Evolutionary conservation across 345 rosid species (phyloP).

Genomic region (Boechera stricta): DNA sequence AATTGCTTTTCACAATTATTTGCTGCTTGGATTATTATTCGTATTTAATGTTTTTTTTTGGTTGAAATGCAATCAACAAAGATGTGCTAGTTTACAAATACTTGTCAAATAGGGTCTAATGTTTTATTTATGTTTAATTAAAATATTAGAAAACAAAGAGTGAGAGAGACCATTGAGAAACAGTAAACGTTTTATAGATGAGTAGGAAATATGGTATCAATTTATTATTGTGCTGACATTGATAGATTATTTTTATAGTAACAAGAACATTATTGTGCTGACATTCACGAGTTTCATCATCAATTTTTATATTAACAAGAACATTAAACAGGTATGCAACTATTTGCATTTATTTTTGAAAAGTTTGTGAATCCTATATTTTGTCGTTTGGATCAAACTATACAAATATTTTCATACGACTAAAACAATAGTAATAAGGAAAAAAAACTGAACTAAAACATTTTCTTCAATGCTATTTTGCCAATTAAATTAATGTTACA

Average conservation of each 20-base stretch:
- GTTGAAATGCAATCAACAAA: background rate
- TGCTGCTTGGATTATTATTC: no score
- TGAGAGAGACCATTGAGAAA: background rate
- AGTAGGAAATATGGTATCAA: background rate
- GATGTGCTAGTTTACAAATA: background rate
- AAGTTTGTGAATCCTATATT: background rate
- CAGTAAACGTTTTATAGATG: conserved; percentile 14
- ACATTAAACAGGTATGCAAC: background rate
- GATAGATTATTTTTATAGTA: background rate
- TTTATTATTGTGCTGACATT: background rate
- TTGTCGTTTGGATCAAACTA: background rate
- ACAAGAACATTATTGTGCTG: background rate
- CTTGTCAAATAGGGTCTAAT: background rate
- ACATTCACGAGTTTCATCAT: conserved; percentile 24
- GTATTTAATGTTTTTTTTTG: no score
- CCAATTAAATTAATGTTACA: background rate
- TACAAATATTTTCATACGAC: background rate
- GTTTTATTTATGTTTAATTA: background rate
- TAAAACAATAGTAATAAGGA: background rate
- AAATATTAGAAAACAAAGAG: background rate
- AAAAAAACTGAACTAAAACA: background rate
- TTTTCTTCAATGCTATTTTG: background rate
- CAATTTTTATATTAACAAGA: conserved; percentile 16
- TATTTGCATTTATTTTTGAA: background rate
- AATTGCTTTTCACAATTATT: no score